Base-by-base conservation (phyloP, 78 protist genomes). In the Polysphondylium violaceum region DNA sequence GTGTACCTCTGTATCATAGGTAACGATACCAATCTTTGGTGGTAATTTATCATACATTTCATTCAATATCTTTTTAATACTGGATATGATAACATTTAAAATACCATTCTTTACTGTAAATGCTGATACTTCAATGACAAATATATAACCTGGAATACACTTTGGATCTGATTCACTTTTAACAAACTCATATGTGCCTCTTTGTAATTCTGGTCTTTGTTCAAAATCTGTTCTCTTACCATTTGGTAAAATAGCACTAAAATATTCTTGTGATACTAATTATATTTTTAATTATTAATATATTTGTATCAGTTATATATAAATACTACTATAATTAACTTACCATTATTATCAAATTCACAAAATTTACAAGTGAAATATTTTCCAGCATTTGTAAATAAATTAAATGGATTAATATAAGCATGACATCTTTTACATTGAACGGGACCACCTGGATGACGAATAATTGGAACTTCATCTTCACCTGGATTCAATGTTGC, bases 321-420 rank as follows among this genome's bases (percentile, higher is more conserved):
- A 16, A 51, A 16, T 51, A 16, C 16, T 14, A 51, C 16, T 16
- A 51, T 51, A 16, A 16, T 14, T 86, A 56, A 61, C n/a, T n/a
- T n/a, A n/a, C n/a, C n/a, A n/a, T n/a, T n/a, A n/a, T 92, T 92
- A 55, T 74, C 95, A 78, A 76, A 69, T 19, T 75, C 85, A 51
- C 95, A 92, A 25, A 92, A 50, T 25, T 53, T 60, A 69, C 95
- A 92, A 6, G 31, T 36, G 33, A 76, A 92, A 47, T 58, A 72
- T 29, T 64, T 68, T 27, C 95, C 95, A 68, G 76, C 86, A 27
- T 79, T 86, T 40, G 61, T 59, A 29, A 92, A 92, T 44, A 58
- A 11, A 25, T 43, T 67, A 55, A 51, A 73, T 64, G 95, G 95
- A 51, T 73, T 92, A 8, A 81, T 55, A 61, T 92, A 92, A 31